A percentile compares a stretch with the other conserved stretches of the same genome.
Conservation (phyloP, 2,329 filamentous ascomycete genomes). For the Claviceps maximensis region DNA sequence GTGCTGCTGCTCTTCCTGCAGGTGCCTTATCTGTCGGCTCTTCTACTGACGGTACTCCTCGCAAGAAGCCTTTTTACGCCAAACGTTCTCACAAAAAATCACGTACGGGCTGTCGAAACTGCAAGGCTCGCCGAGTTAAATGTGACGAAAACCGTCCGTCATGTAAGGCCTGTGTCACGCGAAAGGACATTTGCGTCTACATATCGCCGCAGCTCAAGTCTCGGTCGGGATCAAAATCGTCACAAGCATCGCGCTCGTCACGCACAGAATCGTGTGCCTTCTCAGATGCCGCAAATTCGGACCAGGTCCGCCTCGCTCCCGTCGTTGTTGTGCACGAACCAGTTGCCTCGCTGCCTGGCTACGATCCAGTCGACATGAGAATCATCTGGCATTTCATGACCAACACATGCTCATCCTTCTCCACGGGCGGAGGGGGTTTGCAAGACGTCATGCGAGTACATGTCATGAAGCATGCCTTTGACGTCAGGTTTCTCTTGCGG, state of each 20-base stretch:
- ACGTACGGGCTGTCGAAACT: constrained; percentile 37
- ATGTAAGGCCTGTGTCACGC: constrained; percentile 35
- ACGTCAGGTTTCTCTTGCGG: constrained; percentile 41
- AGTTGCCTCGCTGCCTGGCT: neutral
- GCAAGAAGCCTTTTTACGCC: constrained; percentile 17
- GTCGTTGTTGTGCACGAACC: constrained; percentile 11
- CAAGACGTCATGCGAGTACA: constrained; percentile 29
- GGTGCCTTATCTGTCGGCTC: neutral
- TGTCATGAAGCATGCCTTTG: constrained; percentile 37
- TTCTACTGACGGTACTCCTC: neutral
- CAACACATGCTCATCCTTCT: constrained; percentile 32
- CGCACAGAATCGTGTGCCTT: neutral
- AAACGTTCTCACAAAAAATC: constrained; percentile 45
- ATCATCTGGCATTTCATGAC: constrained; percentile 43
- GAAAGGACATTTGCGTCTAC: constrained; percentile 36
- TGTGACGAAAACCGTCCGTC: constrained; percentile 38
- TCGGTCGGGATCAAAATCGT: neutral
- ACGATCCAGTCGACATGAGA: constrained; percentile 33
- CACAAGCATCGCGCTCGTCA: neutral
- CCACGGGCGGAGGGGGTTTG: constrained; percentile 23
- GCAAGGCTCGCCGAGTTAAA: constrained; percentile 42
- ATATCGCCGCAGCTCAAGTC: constrained; percentile 7
- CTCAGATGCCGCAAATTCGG: neutral
- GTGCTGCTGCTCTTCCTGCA: neutral
- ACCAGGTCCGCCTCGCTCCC: neutral